These are phyloP conservation scores for Colletotrichum camelliae DNA, from an alignment of 2,329 filamentous ascomycete species.

Conservation along the genomic window DNA sequence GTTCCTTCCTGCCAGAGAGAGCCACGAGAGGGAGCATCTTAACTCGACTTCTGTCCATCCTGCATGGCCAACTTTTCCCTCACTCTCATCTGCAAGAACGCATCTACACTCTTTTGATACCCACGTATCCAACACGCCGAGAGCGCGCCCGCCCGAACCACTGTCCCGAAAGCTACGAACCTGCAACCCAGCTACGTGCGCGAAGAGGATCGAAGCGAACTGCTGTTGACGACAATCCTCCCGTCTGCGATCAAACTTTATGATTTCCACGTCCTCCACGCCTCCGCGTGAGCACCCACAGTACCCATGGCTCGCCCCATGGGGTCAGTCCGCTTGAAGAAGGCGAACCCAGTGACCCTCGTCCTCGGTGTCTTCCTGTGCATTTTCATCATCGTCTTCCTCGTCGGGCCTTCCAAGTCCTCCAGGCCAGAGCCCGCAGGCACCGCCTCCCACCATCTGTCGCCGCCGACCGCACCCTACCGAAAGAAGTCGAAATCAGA, in stretches of 20 bases:
- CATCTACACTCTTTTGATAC: not conserved
- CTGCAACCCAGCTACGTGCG: not conserved
- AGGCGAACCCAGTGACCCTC: constrained; percentile 79
- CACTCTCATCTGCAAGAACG: not conserved
- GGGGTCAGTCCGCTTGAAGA: constrained; percentile 75
- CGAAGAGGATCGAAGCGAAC: not conserved
- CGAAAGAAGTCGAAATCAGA: constrained; percentile 57
- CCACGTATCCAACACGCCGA: not conserved
- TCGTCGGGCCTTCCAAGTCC: constrained; percentile 59
- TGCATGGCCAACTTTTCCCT: not conserved
- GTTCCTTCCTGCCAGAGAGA: constrained; percentile 14
- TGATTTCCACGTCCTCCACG: constrained; percentile 21
- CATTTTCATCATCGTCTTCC: constrained; percentile 73
- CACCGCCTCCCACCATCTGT: constrained; percentile 47
- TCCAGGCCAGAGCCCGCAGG: constrained; percentile 52
- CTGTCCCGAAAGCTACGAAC: not conserved
- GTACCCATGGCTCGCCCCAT: constrained; percentile 60
- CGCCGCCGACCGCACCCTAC: constrained; percentile 48
- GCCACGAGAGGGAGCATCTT: not conserved
- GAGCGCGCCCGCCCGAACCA: not conserved
- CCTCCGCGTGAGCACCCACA: constrained; percentile 10
- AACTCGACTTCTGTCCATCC: not conserved
- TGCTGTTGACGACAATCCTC: not conserved
- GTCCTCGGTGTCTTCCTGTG: constrained; percentile 74
- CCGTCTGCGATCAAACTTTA: constrained; percentile 2